These are phyloP conservation scores for Parmales sp. DNA, from an alignment of 108 stramenopile genomes.

Conservation along the genomic window DNA sequence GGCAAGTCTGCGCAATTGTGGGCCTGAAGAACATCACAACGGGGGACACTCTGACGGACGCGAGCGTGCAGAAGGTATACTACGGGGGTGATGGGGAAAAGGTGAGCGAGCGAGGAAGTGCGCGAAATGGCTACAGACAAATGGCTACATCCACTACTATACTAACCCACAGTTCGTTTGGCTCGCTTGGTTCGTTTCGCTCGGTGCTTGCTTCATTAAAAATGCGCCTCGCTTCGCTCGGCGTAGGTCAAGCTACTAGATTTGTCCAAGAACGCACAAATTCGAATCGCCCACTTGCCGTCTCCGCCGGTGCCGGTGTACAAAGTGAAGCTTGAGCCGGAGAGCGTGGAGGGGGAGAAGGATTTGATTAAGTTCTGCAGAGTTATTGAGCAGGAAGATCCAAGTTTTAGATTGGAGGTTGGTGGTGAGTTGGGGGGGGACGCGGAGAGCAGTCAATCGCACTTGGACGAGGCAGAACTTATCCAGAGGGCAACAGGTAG, in stretches of 20 bases:
- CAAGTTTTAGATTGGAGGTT: conserved; percentile 59
- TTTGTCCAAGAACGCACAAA: too few species aligned
- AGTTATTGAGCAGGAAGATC: conserved; percentile 40
- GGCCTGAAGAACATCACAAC: conserved; percentile 68
- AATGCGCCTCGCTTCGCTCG: too few species aligned
- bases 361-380: conserved; percentile 39
- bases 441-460: conserved; percentile 46
- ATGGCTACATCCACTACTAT: too few species aligned
- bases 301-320: conserved; percentile 75
- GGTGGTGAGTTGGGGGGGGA: conserved; percentile 40
- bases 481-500: too few species aligned
- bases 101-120: too few species aligned
- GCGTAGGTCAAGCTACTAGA: too few species aligned
- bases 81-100: neutral
- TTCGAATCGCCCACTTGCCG: too few species aligned
- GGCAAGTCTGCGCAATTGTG: conserved; percentile 76
- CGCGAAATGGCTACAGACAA: too few species aligned
- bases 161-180: too few species aligned
- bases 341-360: conserved; percentile 16
- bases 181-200: too few species aligned
- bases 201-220: too few species aligned
- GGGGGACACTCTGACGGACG: conserved; percentile 58
- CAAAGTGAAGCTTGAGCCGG: conserved; percentile 40
- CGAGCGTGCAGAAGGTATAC: conserved; percentile 20
- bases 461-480: conserved; percentile 42